Conservation (phyloP, 768 basidiomycete genomes). For the Podaxis carcinomalis region DNA sequence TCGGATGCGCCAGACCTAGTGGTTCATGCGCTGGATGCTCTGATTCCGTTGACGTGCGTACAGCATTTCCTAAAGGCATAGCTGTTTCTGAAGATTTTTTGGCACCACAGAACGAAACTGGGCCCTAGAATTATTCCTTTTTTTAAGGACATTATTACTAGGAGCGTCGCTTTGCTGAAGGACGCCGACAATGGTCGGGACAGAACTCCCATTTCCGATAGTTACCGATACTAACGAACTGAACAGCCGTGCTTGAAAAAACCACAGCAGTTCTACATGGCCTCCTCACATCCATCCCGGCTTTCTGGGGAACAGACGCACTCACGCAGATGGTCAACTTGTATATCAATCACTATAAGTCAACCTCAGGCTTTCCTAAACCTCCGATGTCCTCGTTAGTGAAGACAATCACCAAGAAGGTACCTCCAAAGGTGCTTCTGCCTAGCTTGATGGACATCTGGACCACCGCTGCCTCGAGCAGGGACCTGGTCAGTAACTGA, state of each 20-base stretch:
- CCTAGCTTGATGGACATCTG: slow-evolving; percentile 61
- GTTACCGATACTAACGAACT: slow-evolving; percentile 3
- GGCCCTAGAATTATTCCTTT: slow-evolving; percentile 88
- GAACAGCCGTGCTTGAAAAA: slow-evolving; percentile 27
- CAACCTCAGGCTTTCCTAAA: slow-evolving; percentile 26
- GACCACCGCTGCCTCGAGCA: slow-evolving; percentile 28
- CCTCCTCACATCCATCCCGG: slow-evolving; percentile 72
- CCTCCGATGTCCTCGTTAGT: slow-evolving; percentile 41
- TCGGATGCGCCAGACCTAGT: slow-evolving; percentile 36
- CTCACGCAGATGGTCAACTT: slow-evolving; percentile 51
- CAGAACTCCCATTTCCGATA: neutral
- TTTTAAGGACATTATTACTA: slow-evolving; percentile 66
- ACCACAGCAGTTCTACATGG: slow-evolving; percentile 52
- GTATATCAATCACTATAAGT: slow-evolving; percentile 42
- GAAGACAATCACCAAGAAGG: slow-evolving; percentile 66
- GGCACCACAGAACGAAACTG: slow-evolving; percentile 53
- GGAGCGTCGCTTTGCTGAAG: slow-evolving; percentile 47
- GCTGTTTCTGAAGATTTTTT: slow-evolving; percentile 11
- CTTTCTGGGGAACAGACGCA: slow-evolving; percentile 72
- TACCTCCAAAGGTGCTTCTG: slow-evolving; percentile 63
- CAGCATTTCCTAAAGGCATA: neutral
- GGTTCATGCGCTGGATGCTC: slow-evolving; percentile 43
- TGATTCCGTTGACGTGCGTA: slow-evolving; percentile 62
- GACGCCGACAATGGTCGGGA: slow-evolving; percentile 34
- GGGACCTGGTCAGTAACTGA: slow-evolving; percentile 28